These are phyloP conservation scores for Tephrocybe rancida DNA, from an alignment of 768 basidiomycete genomes.

Conservation along the genomic window DNA sequence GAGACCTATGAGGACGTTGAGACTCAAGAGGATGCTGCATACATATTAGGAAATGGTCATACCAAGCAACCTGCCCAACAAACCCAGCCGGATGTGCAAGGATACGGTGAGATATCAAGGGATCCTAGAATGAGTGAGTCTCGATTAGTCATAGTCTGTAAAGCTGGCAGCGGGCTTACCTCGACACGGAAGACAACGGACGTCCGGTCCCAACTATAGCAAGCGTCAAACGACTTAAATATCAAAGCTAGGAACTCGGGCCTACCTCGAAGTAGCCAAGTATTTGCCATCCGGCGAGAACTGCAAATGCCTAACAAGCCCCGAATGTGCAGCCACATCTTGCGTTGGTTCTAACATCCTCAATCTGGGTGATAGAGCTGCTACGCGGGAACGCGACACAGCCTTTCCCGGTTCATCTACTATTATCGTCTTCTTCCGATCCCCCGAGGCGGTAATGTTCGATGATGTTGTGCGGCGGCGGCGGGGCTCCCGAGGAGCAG, in stretches of 20 bases:
- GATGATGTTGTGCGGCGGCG: constrained; percentile 41
- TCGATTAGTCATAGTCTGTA: background rate
- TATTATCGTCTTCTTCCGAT: constrained; percentile 25
- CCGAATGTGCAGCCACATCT: constrained; percentile 64
- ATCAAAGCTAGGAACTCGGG: background rate
- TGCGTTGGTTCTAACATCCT: constrained; percentile 55
- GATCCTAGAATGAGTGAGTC: constrained; percentile 41
- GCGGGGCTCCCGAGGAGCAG: constrained; percentile 23
- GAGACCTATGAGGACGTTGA: constrained; percentile 48
- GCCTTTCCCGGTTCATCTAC: constrained; percentile 36
- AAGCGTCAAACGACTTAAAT: background rate
- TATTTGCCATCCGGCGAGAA: constrained; percentile 79
- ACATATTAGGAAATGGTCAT: constrained; percentile 11
- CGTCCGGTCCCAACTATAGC: constrained; percentile 69
- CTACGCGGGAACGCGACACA: constrained; percentile 53
- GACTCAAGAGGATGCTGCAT: background rate
- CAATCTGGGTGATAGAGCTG: constrained; percentile 57
- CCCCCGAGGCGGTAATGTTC: constrained; percentile 21
- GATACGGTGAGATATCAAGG: constrained; percentile 59
- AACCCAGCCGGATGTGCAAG: constrained; percentile 74
- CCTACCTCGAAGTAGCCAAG: constrained; percentile 71
- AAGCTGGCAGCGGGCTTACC: constrained; percentile 31
- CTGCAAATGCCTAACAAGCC: constrained; percentile 71
- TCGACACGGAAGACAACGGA: constrained; percentile 67
- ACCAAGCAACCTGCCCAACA: constrained; percentile 79